These are phyloP conservation scores for Phylloporus rhodoxanthus DNA, from an alignment of 768 basidiomycete species.

Conservation along the genomic window DNA sequence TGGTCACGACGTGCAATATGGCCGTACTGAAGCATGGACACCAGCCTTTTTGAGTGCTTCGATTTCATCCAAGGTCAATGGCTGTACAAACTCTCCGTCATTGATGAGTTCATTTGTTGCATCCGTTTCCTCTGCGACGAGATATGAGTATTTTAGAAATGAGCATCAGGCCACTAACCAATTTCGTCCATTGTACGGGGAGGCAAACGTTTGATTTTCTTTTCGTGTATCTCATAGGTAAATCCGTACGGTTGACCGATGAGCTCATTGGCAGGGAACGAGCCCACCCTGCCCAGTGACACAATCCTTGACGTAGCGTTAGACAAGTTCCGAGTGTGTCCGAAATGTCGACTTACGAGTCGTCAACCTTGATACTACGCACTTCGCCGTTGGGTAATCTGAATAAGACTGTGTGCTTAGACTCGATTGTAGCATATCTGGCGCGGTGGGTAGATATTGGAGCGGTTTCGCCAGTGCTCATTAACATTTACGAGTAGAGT, in stretches of 20 bases:
- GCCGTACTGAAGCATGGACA: slow-evolving; percentile 63
- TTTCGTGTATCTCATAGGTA: slow-evolving; percentile 78
- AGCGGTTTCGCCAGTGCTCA: slow-evolving; percentile 12
- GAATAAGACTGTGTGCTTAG: slow-evolving; percentile 75
- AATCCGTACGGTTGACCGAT: slow-evolving; percentile 82
- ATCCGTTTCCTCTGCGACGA: slow-evolving; percentile 78
- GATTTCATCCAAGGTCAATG: slow-evolving; percentile 80
- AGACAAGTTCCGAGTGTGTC: neutral
- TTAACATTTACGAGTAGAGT: slow-evolving; percentile 15
- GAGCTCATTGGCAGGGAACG: slow-evolving; percentile 72
- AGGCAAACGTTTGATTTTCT: slow-evolving; percentile 57
- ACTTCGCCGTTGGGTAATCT: slow-evolving; percentile 75
- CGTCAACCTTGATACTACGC: slow-evolving; percentile 67
- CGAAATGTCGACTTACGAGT: slow-evolving; percentile 48
- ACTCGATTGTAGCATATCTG: slow-evolving; percentile 41
- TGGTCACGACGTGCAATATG: slow-evolving; percentile 2
- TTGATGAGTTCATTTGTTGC: slow-evolving; percentile 96
- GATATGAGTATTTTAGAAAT: slow-evolving; percentile 2
- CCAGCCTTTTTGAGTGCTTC: slow-evolving; percentile 78
- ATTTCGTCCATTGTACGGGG: slow-evolving; percentile 70
- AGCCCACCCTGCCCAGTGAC: slow-evolving; percentile 79
- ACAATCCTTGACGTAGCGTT: slow-evolving; percentile 45
- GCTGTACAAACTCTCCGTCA: slow-evolving; percentile 79
- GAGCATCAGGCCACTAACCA: slow-evolving; percentile 40
- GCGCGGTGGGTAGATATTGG: slow-evolving; percentile 4